Conservation (phyloP, 1,139 yeast genomes). For the Insectozyma bohioensis region DNA sequence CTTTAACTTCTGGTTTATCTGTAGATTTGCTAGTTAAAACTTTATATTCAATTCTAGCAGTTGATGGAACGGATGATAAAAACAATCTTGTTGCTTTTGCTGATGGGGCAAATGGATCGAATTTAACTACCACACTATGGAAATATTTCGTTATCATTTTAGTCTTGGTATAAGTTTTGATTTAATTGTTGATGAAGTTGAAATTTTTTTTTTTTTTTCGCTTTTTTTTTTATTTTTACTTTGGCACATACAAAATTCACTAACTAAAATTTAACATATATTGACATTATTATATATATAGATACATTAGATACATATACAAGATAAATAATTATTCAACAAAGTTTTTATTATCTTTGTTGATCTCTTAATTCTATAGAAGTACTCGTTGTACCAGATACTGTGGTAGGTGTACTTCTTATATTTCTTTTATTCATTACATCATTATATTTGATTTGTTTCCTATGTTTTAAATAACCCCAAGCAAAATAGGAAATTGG, state of each 20-base stretch:
- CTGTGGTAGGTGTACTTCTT: no score
- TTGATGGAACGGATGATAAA: slow-evolving; percentile 76
- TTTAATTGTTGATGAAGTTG: slow-evolving; percentile 1
- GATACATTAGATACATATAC: no score
- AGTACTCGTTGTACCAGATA: slow-evolving; percentile 2
- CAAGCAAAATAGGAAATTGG: slow-evolving; percentile 41
- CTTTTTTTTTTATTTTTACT: slow-evolving; percentile 4
- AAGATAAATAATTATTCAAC: no score
- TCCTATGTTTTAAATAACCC: slow-evolving; percentile 28
- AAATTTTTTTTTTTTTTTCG: slow-evolving; percentile 6
- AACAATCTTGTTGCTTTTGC: slow-evolving; percentile 82
- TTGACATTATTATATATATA: no score
- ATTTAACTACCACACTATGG: slow-evolving; percentile 70
- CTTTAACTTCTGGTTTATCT: slow-evolving; percentile 70
- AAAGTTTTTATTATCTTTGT: no score
- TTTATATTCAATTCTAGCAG: slow-evolving; percentile 56
- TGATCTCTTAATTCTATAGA: background rate
- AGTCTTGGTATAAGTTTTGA: background rate
- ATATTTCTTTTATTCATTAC: slow-evolving; percentile 24
- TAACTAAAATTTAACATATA: no score
- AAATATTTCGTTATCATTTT: slow-evolving; percentile 84
- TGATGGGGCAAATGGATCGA: slow-evolving; percentile 74
- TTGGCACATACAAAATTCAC: background rate
- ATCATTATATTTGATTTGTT: slow-evolving; percentile 21
- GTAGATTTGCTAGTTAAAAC: slow-evolving; percentile 44